Evolutionary conservation across 495 filamentous ascomycete species (phyloP).

Genomic region (Pseudomonodictys pantanalensis): DNA sequence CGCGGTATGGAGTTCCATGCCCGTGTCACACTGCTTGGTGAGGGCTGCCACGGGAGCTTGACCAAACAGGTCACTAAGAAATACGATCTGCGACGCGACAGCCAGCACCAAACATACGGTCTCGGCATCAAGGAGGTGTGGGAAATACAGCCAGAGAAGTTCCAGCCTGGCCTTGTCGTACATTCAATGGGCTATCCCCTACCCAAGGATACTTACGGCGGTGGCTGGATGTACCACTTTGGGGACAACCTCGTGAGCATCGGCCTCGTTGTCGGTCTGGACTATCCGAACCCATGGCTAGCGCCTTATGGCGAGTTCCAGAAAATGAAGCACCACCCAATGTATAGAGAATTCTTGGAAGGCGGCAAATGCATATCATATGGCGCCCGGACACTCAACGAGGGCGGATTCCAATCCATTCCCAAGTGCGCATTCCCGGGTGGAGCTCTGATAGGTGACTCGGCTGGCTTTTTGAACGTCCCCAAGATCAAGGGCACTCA

Average conservation of each 20-base stretch:
- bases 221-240: constrained; percentile 98
- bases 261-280: constrained; percentile 88
- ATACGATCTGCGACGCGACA: constrained; percentile 84
- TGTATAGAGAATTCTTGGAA: constrained; percentile 76
- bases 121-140: constrained; percentile 95
- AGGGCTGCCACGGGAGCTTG: constrained; percentile 95
- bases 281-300: constrained; percentile 96
- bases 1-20: constrained; percentile 99
- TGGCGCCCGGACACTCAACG: constrained; percentile 86
- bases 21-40: constrained; percentile 84
- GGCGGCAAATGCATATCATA: constrained; percentile 98
- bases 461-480: constrained; percentile 94
- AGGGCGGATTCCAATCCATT: constrained; percentile 97
- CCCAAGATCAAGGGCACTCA: constrained; percentile 99
- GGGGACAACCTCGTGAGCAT: constrained; percentile 95
- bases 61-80: constrained; percentile 95
- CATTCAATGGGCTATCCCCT: constrained; percentile 96
- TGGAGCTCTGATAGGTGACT: constrained; percentile 92
- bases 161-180: constrained; percentile 75
- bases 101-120: constrained; percentile 91
- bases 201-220: constrained; percentile 85
- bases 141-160: constrained; percentile 93
- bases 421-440: constrained; percentile 95
- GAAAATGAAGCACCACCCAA: constrained; percentile 95
- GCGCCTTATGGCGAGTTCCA: constrained; percentile 96